Evolutionary conservation across 768 basidiomycete genomes (phyloP).

Genomic region (Boletus tylopilopsis): DNA sequence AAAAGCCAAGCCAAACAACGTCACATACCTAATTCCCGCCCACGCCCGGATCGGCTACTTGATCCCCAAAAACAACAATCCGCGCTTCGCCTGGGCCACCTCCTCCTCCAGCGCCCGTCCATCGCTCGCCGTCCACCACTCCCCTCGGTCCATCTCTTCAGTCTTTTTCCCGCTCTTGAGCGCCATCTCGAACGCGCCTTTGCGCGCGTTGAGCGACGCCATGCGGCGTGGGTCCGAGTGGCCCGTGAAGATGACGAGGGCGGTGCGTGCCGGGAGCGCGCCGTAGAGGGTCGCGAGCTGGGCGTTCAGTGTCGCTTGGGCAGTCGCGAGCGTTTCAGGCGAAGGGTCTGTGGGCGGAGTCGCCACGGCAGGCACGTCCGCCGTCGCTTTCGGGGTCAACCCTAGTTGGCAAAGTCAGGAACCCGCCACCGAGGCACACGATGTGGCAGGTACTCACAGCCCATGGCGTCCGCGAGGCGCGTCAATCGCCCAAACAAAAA

Average conservation of each 20-base stretch:
- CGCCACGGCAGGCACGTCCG: slow-evolving; percentile 31
- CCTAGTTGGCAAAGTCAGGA: no score
- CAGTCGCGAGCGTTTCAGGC: slow-evolving; percentile 31
- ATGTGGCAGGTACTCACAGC: slow-evolving; percentile 54
- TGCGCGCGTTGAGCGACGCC: slow-evolving; percentile 66
- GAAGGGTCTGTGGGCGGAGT: slow-evolving; percentile 30
- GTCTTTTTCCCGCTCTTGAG: slow-evolving; percentile 51
- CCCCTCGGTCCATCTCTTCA: slow-evolving; percentile 51
- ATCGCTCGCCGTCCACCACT: slow-evolving; percentile 74
- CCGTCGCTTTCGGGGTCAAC: slow-evolving; percentile 53
- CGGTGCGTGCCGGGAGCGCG: slow-evolving; percentile 73
- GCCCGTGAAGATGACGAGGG: slow-evolving; percentile 81
- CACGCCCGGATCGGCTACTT: no score
- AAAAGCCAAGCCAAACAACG: not conserved
- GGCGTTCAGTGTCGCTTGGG: slow-evolving; percentile 52
- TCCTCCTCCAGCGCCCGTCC: slow-evolving; percentile 76
- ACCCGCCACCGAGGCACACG: no score
- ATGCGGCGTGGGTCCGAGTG: slow-evolving; percentile 85
- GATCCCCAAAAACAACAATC: slow-evolving; percentile 77
- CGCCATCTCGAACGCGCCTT: slow-evolving; percentile 67
- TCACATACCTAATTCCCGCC: no score
- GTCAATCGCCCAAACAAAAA: slow-evolving; percentile 85
- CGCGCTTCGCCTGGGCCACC: slow-evolving; percentile 75
- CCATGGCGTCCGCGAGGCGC: slow-evolving; percentile 71
- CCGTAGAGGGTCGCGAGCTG: slow-evolving; percentile 62